Evolutionary conservation across 202 grass and related monocot genomes (phyloP), one percentile per base, ranked within the genome.

Genomic region (Hordeum pubiflorum): DNA sequence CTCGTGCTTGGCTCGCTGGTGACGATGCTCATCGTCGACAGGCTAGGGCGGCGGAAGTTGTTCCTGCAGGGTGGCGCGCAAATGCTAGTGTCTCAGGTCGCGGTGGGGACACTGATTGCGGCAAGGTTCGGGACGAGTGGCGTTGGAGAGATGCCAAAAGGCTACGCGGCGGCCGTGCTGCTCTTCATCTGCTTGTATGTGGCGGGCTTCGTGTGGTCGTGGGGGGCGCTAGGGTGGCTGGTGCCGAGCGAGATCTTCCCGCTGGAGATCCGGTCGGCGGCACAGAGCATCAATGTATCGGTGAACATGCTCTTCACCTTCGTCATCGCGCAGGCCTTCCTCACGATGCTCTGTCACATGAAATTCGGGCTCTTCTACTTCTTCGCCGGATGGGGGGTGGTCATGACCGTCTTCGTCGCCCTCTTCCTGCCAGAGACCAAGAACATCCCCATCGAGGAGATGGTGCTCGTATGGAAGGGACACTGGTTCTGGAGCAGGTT

Each of bases 341-440:
- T 95, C 48, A 39, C 89, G 50, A 89, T 89, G 89, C 92, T 95
- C 44, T 95, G 92, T 87, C 89, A 86, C 81, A 2, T 95, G 75
- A 95, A 95, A 87, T 95, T 95, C 36, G 92, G 82, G 0, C 88
- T 92, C 79, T 95, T 95, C 84, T 95, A 90, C 92, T 88, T 89
- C 81, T 95, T 95, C 37, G 89, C 65, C 0, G 92, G 84, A 0
- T 92, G 89, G 85, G 89, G 92, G 4, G 79, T 82, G 26, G 22
- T 89, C 80, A 95, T 92, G 92, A 94, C 91, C 9, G 0, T 85
- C 68, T 94, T 94, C 86, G 67, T 94, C 9, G 80, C 74, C 1
- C 56, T 89, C 50, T 89, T 94, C 70, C 64, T 94, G 17, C 91
- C 91, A 0, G 91, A 94, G 83, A 94, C 91, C 7, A 94, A 94